Evolutionary conservation across 257 asterid genomes (phyloP).

Genomic region (Schizonepeta tenuifolia): DNA sequence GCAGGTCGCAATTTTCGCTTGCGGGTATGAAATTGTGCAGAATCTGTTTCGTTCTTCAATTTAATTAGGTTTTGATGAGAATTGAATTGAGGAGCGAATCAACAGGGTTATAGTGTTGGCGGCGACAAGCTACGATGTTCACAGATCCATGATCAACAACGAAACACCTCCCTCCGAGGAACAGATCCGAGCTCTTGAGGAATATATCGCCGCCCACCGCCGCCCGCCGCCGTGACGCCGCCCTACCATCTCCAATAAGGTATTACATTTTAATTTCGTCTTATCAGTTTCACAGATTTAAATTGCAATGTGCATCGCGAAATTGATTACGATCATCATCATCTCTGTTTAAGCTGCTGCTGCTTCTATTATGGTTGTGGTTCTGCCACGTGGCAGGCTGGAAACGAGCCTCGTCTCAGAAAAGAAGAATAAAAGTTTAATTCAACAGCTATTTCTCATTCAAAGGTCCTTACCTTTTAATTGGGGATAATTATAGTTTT

Average conservation of each 20-base stretch:
- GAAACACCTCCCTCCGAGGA: conserved; percentile 51
- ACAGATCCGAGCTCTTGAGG: conserved; percentile 53
- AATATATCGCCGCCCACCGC: conserved; percentile 51
- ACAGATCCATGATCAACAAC: conserved; percentile 69
- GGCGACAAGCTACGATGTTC: conserved; percentile 63
- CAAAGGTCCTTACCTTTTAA: too few relatives aligned
- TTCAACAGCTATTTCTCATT: too few relatives aligned
- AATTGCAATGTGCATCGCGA: neutral
- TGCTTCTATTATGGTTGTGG: neutral
- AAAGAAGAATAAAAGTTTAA: neutral
- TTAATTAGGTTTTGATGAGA: neutral
- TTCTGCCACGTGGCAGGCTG: conserved; percentile 3
- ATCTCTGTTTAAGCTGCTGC: neutral
- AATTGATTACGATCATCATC: neutral
- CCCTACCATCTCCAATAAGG: neutral
- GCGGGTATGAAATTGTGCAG: conserved; percentile 40
- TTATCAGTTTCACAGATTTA: neutral
- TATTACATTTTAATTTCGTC: neutral
- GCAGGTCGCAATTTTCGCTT: conserved; percentile 46
- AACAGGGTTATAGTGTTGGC: conserved; percentile 51
- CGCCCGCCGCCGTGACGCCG: conserved; percentile 45
- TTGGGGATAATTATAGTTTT: too few relatives aligned
- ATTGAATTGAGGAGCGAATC: neutral
- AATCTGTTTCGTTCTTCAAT: neutral
- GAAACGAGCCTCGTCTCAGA: neutral